Conservation (phyloP, 2,329 filamentous ascomycete genomes). For the Colletotrichum navitas region DNA sequence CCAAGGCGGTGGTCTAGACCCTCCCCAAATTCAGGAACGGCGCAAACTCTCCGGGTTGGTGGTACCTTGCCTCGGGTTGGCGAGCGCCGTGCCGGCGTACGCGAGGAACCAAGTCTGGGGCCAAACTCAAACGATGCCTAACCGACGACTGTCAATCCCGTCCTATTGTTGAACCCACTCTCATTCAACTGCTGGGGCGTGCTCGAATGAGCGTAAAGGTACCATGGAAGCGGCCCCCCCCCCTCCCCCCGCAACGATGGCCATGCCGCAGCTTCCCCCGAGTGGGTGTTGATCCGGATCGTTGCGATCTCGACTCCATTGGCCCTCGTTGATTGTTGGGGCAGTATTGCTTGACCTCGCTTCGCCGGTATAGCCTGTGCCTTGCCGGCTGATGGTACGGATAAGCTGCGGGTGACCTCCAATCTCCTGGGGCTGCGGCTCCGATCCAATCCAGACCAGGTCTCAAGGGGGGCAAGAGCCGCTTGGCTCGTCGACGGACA, state of each 20-base stretch:
- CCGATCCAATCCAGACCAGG: neutral
- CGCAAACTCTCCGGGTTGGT: slow-evolving; percentile 35
- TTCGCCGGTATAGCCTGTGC: neutral
- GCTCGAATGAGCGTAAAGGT: slow-evolving; percentile 1
- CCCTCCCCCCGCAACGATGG: slow-evolving; percentile 13
- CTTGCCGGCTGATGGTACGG: neutral
- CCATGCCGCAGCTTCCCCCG: neutral
- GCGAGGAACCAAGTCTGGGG: slow-evolving; percentile 28
- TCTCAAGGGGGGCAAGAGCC: neutral
- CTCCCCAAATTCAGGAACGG: slow-evolving; percentile 17
- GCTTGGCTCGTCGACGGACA: slow-evolving; percentile 2
- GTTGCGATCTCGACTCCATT: slow-evolving; percentile 20
- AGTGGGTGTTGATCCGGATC: slow-evolving; percentile 17
- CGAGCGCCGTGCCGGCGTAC: slow-evolving; percentile 19
- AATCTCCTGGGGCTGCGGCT: slow-evolving; percentile 7
- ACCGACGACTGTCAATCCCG: slow-evolving; percentile 15
- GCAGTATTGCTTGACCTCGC: neutral
- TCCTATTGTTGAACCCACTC: neutral
- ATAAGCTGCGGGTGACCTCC: neutral
- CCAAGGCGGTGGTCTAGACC: slow-evolving; percentile 29
- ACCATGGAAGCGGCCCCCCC: neutral
- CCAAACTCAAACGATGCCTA: slow-evolving; percentile 7
- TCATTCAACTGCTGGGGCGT: slow-evolving; percentile 1
- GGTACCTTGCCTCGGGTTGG: slow-evolving; percentile 26
- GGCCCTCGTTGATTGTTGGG: neutral